These are phyloP conservation scores for Monilinia polystroma DNA, from an alignment of 2,329 filamentous ascomycete genomes.

Conservation along the genomic window DNA sequence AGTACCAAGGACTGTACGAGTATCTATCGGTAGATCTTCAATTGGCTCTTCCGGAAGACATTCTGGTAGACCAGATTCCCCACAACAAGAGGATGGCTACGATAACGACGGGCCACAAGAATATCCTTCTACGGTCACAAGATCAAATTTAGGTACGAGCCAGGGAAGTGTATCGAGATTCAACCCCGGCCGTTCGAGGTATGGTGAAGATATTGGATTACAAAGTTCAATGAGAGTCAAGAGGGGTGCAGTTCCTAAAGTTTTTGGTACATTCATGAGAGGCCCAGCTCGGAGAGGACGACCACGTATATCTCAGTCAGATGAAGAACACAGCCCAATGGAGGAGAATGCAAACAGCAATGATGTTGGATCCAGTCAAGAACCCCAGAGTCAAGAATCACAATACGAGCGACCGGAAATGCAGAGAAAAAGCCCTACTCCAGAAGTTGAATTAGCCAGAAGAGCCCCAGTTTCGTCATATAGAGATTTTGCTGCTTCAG, in stretches of 20 bases:
- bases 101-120: constrained; percentile 33
- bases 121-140: constrained; percentile 49
- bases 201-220: constrained; percentile 62
- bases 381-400: constrained; percentile 36
- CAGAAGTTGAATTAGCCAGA: constrained; percentile 30
- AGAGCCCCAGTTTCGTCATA: constrained; percentile 5
- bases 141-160: constrained; percentile 48
- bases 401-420: constrained; percentile 31
- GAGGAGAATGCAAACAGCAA: constrained; percentile 40
- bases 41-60: constrained; percentile 35
- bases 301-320: constrained; percentile 51
- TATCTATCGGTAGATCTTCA: constrained; percentile 34
- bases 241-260: constrained; percentile 61
- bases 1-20: constrained; percentile 35
- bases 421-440: constrained; percentile 37
- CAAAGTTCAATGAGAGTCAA: constrained; percentile 78
- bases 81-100: constrained; percentile 29
- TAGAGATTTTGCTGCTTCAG: constrained; percentile 50
- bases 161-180: constrained; percentile 56
- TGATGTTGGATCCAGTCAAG: constrained; percentile 37
- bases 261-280: constrained; percentile 74
- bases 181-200: constrained; percentile 48
- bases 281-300: constrained; percentile 76
- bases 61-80: constrained; percentile 34
- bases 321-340: constrained; percentile 46